phyloP scores from a whole-genome alignment of 1,139 yeast genomes.

The Yamadazyma buinensis region DNA sequence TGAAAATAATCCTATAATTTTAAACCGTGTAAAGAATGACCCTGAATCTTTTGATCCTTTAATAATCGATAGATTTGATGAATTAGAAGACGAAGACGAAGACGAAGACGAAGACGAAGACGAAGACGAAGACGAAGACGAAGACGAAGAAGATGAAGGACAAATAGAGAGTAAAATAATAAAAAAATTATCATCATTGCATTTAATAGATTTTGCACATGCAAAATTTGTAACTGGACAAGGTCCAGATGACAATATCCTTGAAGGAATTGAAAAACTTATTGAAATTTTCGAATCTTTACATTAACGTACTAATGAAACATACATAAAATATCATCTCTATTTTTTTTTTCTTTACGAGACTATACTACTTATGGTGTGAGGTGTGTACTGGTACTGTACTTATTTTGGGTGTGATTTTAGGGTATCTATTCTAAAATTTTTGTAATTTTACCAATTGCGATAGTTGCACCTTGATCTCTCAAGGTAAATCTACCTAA shows the following conservation, averaged over 20 bases:
- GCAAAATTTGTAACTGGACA: constrained; percentile 58
- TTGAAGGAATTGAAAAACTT: constrained; percentile 64
- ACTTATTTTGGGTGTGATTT: no score
- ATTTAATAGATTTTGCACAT: constrained; percentile 89
- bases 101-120: constrained; percentile 31
- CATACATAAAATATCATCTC: no score
- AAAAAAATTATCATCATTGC: constrained; percentile 32
- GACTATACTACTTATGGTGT: no score
- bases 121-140: constrained; percentile 17
- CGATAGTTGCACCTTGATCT: constrained; percentile 97
- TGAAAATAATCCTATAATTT: constrained; percentile 59
- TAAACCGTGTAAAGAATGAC: constrained; percentile 30
- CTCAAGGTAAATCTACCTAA: constrained; percentile 97
- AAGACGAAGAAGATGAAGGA: constrained; percentile 21
- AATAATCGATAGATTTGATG: constrained; percentile 27
- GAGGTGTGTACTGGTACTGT: no score
- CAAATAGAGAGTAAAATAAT: constrained; percentile 18
- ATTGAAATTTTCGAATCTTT: constrained; percentile 35
- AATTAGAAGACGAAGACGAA: constrained; percentile 24
- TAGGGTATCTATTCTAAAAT: constrained; percentile 41
- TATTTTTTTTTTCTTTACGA: no score
- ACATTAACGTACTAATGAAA: not conserved
- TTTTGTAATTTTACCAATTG: constrained; percentile 93
- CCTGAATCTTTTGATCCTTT: constrained; percentile 28
- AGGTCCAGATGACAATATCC: constrained; percentile 69